These are phyloP conservation scores for Actinidia arguta DNA, from an alignment of 179 eudicot species.

Conservation along the genomic window DNA sequence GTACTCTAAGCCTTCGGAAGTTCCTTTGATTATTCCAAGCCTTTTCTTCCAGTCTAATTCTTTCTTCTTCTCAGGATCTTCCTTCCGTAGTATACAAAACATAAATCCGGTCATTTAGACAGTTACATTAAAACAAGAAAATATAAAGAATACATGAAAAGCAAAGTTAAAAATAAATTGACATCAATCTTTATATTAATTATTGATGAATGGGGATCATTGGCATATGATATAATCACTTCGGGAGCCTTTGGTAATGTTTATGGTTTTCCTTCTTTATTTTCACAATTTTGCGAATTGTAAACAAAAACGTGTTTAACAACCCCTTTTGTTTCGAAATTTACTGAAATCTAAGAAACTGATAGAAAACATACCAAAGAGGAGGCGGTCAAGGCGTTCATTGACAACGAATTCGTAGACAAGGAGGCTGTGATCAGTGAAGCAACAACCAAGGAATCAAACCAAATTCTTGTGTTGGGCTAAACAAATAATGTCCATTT, in stretches of 20 bases:
- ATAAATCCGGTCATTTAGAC: not conserved
- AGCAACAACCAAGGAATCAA: constrained; percentile 49
- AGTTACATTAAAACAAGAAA: not conserved
- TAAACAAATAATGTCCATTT: constrained; percentile 45
- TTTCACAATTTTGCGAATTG: too few relatives aligned
- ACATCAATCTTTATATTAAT: too few relatives aligned
- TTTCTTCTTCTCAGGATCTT: constrained; percentile 31
- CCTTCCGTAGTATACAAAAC: not conserved
- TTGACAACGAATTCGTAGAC: constrained; percentile 48
- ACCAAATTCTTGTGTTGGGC: constrained; percentile 47
- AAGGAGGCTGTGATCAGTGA: constrained; percentile 42
- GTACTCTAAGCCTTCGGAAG: constrained; percentile 45
- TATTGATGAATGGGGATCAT: too few relatives aligned
- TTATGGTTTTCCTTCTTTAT: too few relatives aligned
- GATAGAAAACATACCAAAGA: constrained; percentile 34
- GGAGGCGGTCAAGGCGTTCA: constrained; percentile 43
- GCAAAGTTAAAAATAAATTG: too few relatives aligned
- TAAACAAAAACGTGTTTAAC: too few relatives aligned
- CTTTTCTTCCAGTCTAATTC: constrained; percentile 37
- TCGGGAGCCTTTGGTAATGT: too few relatives aligned
- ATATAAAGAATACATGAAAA: not conserved
- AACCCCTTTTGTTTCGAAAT: too few relatives aligned
- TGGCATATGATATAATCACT: too few relatives aligned
- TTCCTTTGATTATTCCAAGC: constrained; percentile 40
- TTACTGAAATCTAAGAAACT: too few relatives aligned